These are phyloP conservation scores for Candida tunisiensis DNA, from an alignment of 1,139 yeast species.

Conservation along the genomic window DNA sequence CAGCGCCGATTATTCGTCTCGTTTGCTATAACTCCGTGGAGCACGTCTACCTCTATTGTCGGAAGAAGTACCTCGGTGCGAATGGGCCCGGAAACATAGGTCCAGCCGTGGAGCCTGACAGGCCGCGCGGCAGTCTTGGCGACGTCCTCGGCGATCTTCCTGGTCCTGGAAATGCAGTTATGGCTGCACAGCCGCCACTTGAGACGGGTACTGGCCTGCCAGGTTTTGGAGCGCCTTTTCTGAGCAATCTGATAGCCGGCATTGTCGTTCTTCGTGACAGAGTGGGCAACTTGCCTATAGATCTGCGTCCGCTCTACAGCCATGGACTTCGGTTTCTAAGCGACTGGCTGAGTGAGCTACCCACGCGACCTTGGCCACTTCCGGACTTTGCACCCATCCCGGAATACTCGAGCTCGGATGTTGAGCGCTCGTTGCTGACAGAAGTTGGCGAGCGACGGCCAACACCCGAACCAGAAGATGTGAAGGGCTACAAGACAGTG, in stretches of 20 bases:
- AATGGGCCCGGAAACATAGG: too few species aligned
- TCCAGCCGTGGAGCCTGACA: too few species aligned
- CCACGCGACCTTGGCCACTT: constrained; percentile 47
- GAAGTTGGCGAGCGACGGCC: constrained; percentile 34
- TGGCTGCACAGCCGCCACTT: too few species aligned
- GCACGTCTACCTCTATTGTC: constrained; percentile 25
- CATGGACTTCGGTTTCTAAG: constrained; percentile 47
- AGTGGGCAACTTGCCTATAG: constrained; percentile 76
- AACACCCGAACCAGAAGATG: constrained; percentile 15
- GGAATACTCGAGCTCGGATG: constrained; percentile 49
- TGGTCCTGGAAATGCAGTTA: too few species aligned
- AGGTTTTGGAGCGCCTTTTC: too few species aligned
- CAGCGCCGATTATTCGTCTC: constrained; percentile 46
- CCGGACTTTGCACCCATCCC: constrained; percentile 57
- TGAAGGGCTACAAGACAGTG: constrained; percentile 12
- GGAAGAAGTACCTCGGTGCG: constrained; percentile 7
- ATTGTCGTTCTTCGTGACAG: constrained; percentile 68
- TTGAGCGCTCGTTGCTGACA: constrained; percentile 60
- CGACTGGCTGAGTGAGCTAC: constrained; percentile 36
- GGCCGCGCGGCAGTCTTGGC: too few species aligned
- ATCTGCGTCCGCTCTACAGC: constrained; percentile 56
- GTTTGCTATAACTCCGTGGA: constrained; percentile 72
- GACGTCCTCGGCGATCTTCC: too few species aligned
- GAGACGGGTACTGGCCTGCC: too few species aligned
- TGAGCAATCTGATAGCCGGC: constrained; percentile 62